Evolutionary conservation across 2,329 filamentous ascomycete genomes (phyloP).

Genomic region (Clonostachys solani): DNA sequence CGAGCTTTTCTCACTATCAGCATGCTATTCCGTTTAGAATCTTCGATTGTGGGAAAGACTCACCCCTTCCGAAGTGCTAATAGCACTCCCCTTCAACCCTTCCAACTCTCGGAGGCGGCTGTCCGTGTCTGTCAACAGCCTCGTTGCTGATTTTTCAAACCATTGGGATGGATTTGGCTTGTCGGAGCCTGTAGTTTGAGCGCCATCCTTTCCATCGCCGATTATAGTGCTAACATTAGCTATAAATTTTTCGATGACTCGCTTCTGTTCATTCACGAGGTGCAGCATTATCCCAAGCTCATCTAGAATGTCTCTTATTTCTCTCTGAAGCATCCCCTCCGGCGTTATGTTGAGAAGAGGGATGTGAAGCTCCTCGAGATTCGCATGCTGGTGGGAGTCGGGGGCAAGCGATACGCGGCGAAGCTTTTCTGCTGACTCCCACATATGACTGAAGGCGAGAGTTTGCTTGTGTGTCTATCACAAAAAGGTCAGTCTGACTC

Average conservation of each 20-base stretch:
- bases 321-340: slow-evolving; percentile 33
- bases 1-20: slow-evolving; percentile 10
- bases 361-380: background rate
- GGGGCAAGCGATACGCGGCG: too few relatives aligned
- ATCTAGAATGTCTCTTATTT: slow-evolving; percentile 41
- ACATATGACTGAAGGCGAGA: slow-evolving; percentile 28
- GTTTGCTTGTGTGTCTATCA: slow-evolving; percentile 7
- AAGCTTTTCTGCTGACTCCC: slow-evolving; percentile 9
- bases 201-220: slow-evolving; percentile 7
- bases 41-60: too few relatives aligned
- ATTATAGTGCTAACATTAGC: too few relatives aligned
- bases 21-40: too few relatives aligned
- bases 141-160: background rate
- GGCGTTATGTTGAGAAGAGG: slow-evolving; percentile 32
- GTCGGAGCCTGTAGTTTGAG: background rate
- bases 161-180: background rate
- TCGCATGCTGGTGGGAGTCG: slow-evolving; percentile 26
- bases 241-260: slow-evolving; percentile 19
- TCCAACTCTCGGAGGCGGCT: slow-evolving; percentile 1
- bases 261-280: slow-evolving; percentile 26
- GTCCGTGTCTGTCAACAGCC: background rate
- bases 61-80: background rate
- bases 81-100: background rate
- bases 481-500: background rate
- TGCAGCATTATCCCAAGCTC: slow-evolving; percentile 41